Percentiles rank a stretch among this genome's conserved stretches.
Evolutionary conservation across 768 basidiomycete species (phyloP).

Genomic region (Tremella fuciformis): DNA sequence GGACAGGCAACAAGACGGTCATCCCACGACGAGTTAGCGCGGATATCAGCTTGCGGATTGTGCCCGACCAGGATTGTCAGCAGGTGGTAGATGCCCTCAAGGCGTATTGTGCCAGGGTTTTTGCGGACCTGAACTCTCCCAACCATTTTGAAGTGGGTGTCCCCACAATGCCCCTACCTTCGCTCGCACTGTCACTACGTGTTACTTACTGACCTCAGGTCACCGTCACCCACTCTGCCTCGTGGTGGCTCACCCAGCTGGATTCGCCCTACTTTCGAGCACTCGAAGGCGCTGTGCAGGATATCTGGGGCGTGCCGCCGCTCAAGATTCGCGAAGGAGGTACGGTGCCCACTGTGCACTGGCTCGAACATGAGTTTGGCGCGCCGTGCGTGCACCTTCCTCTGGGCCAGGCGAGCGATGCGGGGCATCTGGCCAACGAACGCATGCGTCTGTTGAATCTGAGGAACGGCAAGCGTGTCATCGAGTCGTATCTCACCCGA

Average conservation of each 20-base stretch:
- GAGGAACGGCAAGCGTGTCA: constrained; percentile 51
- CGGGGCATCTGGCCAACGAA: constrained; percentile 93
- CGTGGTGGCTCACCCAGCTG: constrained; percentile 94
- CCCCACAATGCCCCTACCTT: too few relatives aligned
- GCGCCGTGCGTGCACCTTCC: constrained; percentile 91
- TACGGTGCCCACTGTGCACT: constrained; percentile 89
- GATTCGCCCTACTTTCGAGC: constrained; percentile 82
- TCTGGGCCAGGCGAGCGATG: constrained; percentile 76
- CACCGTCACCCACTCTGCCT: constrained; percentile 73
- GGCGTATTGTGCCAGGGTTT: constrained; percentile 61
- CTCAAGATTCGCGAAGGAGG: constrained; percentile 90
- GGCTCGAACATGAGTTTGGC: constrained; percentile 83
- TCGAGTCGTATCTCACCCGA: constrained; percentile 41
- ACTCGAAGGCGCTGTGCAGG: constrained; percentile 73
- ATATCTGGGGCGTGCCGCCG: constrained; percentile 84
- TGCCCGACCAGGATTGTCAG: constrained; percentile 73
- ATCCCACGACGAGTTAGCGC: constrained; percentile 83
- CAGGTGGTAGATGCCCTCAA: constrained; percentile 64
- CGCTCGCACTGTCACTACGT: too few relatives aligned
- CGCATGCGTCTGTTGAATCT: constrained; percentile 81
- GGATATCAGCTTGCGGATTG: constrained; percentile 83
- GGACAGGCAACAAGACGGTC: constrained; percentile 61
- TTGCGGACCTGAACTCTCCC: constrained; percentile 62
- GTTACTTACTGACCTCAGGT: constrained; percentile 58
- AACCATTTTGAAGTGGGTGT: constrained; percentile 68